Evolutionary conservation across 768 basidiomycete genomes (phyloP), one percentile per base, ranked within the genome.

Genomic region (Lepiota venenata): DNA sequence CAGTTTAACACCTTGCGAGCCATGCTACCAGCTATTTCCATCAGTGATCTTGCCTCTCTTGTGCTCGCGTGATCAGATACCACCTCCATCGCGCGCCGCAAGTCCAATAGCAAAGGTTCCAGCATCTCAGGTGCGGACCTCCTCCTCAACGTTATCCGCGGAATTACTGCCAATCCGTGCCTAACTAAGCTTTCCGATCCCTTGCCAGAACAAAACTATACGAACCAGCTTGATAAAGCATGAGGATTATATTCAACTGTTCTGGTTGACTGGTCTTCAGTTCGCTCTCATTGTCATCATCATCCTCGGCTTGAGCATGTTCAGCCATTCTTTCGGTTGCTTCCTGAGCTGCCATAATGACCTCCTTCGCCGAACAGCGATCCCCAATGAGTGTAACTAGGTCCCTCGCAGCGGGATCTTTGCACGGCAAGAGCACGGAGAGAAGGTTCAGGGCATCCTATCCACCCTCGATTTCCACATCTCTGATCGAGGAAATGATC

Each of bases 311-410:
- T 49, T 16, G 60, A 52, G 18, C 59, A 52, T 71, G 46, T 14
- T 60, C 49, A 32, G 38, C 57, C 5, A 79, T 47, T 7, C 66
- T 69, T 58, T 80, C 79, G 18, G 74, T 45, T 12, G 66, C 67
- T 60, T 80, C 81, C 61, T 81, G 77, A 5, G 67, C 66, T 1
- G 74, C 72, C 36, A 82, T 74, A 1, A 78, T 61, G 0, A 76
- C 68, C 59, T 82, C 81, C 54, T 75, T 80, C 0, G 79, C 64
- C 15, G 72, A 70, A 16, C 73, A 58, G 45, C 69, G 69, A 56
- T 76, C 68, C 6, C 69, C 75, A 18, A 81, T 65, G 41, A 77
- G 60, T 2, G 68, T 56, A 6, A 80, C 59, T 21, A 81, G 66
- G 22, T 74, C 71, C 18, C 59, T 63, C 2, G 77, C 75, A 32